Conservation (phyloP, 352 stramenopile genomes). For the Globisporangium polare region DNA sequence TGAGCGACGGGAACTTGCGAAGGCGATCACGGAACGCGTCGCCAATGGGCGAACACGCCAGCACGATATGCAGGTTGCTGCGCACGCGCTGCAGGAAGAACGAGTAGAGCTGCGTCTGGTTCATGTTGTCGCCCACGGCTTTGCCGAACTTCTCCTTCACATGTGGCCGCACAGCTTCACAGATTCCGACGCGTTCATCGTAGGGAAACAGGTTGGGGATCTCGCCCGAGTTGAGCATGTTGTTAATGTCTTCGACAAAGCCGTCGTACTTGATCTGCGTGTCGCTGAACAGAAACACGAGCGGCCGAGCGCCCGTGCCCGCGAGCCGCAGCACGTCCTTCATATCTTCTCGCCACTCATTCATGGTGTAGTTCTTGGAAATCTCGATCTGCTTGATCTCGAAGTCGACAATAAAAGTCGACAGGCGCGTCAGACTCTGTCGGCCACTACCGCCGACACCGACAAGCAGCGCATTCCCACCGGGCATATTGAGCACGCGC, state of each 20-base stretch:
- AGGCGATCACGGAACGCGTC: slow-evolving; percentile 92
- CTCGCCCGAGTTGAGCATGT: slow-evolving; percentile 95
- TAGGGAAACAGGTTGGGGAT: slow-evolving; percentile 95
- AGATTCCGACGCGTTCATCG: slow-evolving; percentile 90
- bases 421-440: slow-evolving; percentile 90
- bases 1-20: slow-evolving; percentile 94
- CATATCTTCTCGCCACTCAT: slow-evolving; percentile 94
- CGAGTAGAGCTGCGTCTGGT: slow-evolving; percentile 82
- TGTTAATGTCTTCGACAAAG: slow-evolving; percentile 97
- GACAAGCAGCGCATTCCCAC: slow-evolving; percentile 91
- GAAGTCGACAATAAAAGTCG: slow-evolving; percentile 92
- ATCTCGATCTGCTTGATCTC: slow-evolving; percentile 94
- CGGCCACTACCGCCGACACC: slow-evolving; percentile 91
- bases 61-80: slow-evolving; percentile 92
- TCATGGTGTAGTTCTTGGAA: slow-evolving; percentile 93
- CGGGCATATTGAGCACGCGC: slow-evolving; percentile 93
- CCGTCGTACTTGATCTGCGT: slow-evolving; percentile 95
- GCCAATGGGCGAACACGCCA: slow-evolving; percentile 94
- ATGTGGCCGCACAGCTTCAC: slow-evolving; percentile 86
- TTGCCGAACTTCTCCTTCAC: slow-evolving; percentile 92
- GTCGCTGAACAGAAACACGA: slow-evolving; percentile 95
- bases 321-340: slow-evolving; percentile 90
- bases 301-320: slow-evolving; percentile 76
- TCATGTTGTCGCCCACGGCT: slow-evolving; percentile 89
- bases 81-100: slow-evolving; percentile 93